Evolutionary conservation across 164 flowering plant species (phyloP).

Genomic region (Umbellularia californica): DNA sequence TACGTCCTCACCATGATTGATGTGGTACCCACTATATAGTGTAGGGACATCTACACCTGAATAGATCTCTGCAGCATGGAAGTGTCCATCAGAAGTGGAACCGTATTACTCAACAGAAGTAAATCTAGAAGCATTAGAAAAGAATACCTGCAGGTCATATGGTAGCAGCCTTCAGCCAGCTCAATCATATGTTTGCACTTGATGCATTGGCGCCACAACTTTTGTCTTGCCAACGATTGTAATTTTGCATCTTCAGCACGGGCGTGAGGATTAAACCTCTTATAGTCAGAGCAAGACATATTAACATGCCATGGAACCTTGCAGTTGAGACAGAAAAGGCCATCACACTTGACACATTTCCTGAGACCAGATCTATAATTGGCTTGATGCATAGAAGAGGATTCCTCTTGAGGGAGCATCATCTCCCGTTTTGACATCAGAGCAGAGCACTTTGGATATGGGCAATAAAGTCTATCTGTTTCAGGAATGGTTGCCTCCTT

Average conservation of each 20-base stretch:
- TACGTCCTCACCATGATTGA: too few relatives aligned
- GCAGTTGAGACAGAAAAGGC: slow-evolving; percentile 61
- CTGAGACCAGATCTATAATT: slow-evolving; percentile 32
- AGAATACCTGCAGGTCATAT: slow-evolving; percentile 77
- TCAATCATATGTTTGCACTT: slow-evolving; percentile 82
- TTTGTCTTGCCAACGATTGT: slow-evolving; percentile 49
- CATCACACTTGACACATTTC: slow-evolving; percentile 59
- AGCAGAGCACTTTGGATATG: slow-evolving; percentile 75
- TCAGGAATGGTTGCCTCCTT: slow-evolving; percentile 71
- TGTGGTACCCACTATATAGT: too few relatives aligned
- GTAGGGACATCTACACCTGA: too few relatives aligned
- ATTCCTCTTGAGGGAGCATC: slow-evolving; percentile 6
- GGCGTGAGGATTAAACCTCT: slow-evolving; percentile 27
- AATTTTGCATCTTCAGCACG: slow-evolving; percentile 51
- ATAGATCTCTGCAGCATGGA: too few relatives aligned
- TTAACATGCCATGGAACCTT: slow-evolving; percentile 75
- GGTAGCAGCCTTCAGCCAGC: slow-evolving; percentile 74
- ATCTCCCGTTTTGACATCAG: slow-evolving; percentile 65
- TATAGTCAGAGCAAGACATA: slow-evolving; percentile 45
- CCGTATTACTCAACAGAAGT: too few relatives aligned
- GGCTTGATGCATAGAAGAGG: slow-evolving; percentile 7
- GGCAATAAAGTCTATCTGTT: slow-evolving; percentile 75
- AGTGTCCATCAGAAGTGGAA: too few relatives aligned
- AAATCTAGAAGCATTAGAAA: not conserved
- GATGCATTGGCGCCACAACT: slow-evolving; percentile 69